phyloP scores from a whole-genome alignment of 768 basidiomycete genomes.

The Asterophora parasitica region DNA sequence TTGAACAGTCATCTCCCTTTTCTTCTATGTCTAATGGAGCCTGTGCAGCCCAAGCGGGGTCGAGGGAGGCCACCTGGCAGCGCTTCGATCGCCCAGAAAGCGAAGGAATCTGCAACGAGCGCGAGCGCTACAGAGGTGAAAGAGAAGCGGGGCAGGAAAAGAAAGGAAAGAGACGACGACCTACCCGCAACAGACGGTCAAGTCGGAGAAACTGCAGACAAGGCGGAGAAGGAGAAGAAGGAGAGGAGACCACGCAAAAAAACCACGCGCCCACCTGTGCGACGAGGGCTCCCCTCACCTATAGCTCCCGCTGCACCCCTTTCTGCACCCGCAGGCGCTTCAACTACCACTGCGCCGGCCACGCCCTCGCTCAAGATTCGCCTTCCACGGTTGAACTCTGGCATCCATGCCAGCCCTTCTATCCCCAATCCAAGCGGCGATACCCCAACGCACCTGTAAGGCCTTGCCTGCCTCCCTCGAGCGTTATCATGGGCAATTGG shows the following conservation, averaged over 20 bases:
- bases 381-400: slow-evolving; percentile 40
- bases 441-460: slow-evolving; percentile 23
- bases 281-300: slow-evolving; percentile 14
- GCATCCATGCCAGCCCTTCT: slow-evolving; percentile 16
- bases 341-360: slow-evolving; percentile 26
- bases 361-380: slow-evolving; percentile 54
- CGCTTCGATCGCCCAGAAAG: slow-evolving; percentile 27
- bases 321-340: slow-evolving; percentile 14
- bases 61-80: slow-evolving; percentile 9
- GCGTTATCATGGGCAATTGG: not conserved
- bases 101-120: slow-evolving; percentile 23
- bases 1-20: not conserved
- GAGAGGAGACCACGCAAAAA: slow-evolving; percentile 24
- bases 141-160: slow-evolving; percentile 35
- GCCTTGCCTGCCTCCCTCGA: not conserved
- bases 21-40: not conserved
- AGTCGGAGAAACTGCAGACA: slow-evolving; percentile 20
- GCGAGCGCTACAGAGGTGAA: slow-evolving; percentile 22
- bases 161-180: slow-evolving; percentile 42
- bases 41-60: slow-evolving; percentile 14
- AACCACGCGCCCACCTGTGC: slow-evolving; percentile 29
- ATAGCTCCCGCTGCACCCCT: slow-evolving; percentile 14
- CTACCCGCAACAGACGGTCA: slow-evolving; percentile 10
- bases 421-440: slow-evolving; percentile 21
- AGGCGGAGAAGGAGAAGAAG: slow-evolving; percentile 21